Evolutionary conservation across 805 yeast genomes (phyloP), one percentile per base, ranked within the genome.

Genomic region (Metschnikowia proteae): DNA sequence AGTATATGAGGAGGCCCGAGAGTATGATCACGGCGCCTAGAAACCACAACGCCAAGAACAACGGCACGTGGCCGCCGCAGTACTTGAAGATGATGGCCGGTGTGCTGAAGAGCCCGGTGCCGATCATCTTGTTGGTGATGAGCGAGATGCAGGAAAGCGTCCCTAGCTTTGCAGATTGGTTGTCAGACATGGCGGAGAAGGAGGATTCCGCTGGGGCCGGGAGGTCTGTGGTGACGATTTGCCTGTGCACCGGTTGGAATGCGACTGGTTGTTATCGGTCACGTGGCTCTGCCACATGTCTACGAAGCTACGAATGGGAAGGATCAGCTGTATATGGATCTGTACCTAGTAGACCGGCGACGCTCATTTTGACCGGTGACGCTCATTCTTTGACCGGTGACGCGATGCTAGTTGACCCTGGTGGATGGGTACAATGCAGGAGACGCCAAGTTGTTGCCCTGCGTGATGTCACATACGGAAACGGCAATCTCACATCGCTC

Each of bases 91-190:
- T 82, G 27, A 84, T 74, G 3, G 87, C 78, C 1, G 88, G 85
- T 3, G 86, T 80, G 36, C 83, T 74, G 64, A 84, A 84, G 34
- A 84, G 82, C 27, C 90, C 91, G 3, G 89, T 83, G 37, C 91
- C 91, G 45, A 84, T 77, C 80, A 83, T 83, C 57, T 84, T 75
- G 64, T 84, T 84, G 52, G 84, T 68, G 60, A 82, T 80, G 46
- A 84, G 65, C 38, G 72, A 72, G 38, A 72, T 65, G 37, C 75
- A 70, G 50, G 63, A 60, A 9, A 61, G 56, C 27, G 65, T 61
- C 43, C 65, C 65, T 30, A 62, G 47, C 43, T 62, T 62, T 25
- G 29, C 27, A 34, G 47, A 42, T 17, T 17, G 33, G 41, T 41
- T 23, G 48, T 30, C 31, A 45, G 43, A 29, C 36, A 41, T 52